Conservation (phyloP, 805 yeast species). For the Pichia nanzhaoensis region DNA sequence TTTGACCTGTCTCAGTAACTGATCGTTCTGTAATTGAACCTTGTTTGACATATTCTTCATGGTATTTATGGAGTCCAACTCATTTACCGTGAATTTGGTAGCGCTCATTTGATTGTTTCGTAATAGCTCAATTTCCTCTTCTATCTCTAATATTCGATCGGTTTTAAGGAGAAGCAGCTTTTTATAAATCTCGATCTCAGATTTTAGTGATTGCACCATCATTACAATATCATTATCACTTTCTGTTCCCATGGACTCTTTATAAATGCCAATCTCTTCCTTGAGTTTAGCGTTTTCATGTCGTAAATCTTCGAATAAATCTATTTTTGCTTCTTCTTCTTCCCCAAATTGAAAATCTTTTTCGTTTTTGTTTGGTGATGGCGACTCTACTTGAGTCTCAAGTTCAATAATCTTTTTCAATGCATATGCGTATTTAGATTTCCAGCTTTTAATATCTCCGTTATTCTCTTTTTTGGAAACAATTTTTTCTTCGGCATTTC, state of each 20-base stretch:
- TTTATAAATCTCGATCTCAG: constrained; percentile 7
- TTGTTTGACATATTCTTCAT: constrained; percentile 5
- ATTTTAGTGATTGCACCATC: not conserved
- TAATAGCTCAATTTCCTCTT: not conserved
- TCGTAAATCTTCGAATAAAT: not conserved
- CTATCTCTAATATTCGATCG: constrained; percentile 8
- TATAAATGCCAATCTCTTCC: not conserved
- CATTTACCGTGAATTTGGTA: not conserved
- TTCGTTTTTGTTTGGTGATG: not conserved
- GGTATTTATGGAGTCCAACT: not conserved
- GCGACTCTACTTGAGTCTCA: constrained; percentile 4
- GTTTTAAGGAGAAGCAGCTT: constrained; percentile 9
- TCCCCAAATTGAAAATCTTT: too few species aligned
- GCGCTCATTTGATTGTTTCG: not conserved
- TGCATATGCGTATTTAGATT: constrained; percentile 5
- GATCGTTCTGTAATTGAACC: constrained; percentile 5
- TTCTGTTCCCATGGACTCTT: not conserved
- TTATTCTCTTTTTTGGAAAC: not conserved
- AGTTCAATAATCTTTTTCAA: constrained; percentile 8
- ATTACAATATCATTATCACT: not conserved
- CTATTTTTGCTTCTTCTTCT: too few species aligned
- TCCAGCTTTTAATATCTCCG: constrained; percentile 1
- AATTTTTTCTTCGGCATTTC: not conserved
- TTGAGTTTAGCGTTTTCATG: not conserved
- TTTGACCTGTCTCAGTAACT: constrained; percentile 6